Evolutionary conservation across 2,329 filamentous ascomycete species (phyloP).

Genomic region (Geosmithia flava): DNA sequence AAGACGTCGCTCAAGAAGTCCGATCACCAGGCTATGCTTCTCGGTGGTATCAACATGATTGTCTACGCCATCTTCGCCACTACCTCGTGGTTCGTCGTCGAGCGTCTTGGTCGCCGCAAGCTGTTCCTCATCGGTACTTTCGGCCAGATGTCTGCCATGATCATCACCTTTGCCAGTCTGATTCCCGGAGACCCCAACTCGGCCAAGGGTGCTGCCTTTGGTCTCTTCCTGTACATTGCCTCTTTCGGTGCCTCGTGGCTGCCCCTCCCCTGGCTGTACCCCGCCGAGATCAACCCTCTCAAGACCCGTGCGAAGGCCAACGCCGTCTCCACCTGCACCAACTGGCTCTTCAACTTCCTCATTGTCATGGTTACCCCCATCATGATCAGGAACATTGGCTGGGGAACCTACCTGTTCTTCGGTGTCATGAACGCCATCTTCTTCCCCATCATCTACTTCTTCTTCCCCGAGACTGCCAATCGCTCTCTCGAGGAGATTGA

Average conservation of each 20-base stretch:
- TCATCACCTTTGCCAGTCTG: conserved; percentile 9
- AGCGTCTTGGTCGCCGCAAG: conserved; percentile 32
- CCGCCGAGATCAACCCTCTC: conserved; percentile 39
- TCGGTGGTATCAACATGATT: conserved; percentile 5
- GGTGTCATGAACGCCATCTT: conserved; percentile 28
- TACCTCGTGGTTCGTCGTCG: conserved; percentile 33
- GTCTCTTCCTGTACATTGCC: conserved; percentile 37
- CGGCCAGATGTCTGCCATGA: conserved; percentile 17
- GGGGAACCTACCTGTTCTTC: conserved; percentile 42
- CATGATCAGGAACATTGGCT: conserved; percentile 34
- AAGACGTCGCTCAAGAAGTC: not conserved
- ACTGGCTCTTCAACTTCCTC: conserved; percentile 29
- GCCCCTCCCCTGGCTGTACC: conserved; percentile 29
- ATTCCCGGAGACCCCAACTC: conserved; percentile 17
- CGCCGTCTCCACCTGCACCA: conserved; percentile 32
- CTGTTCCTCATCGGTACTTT: conserved; percentile 32
- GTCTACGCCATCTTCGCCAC: conserved; percentile 28
- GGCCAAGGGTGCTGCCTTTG: conserved; percentile 32
- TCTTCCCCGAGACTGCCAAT: conserved; percentile 28
- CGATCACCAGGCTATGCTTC: conserved; percentile 3
- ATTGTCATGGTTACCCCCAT: conserved; percentile 34
- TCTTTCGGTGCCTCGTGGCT: conserved; percentile 32
- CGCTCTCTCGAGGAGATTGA: conserved; percentile 10
- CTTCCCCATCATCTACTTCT: conserved; percentile 29
- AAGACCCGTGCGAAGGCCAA: conserved; percentile 44